A percentile compares a stretch with the other conserved stretches of the same genome.
Conservation (phyloP, 192 early-diverging fungal genomes). For the Entomortierella lignicola region DNA sequence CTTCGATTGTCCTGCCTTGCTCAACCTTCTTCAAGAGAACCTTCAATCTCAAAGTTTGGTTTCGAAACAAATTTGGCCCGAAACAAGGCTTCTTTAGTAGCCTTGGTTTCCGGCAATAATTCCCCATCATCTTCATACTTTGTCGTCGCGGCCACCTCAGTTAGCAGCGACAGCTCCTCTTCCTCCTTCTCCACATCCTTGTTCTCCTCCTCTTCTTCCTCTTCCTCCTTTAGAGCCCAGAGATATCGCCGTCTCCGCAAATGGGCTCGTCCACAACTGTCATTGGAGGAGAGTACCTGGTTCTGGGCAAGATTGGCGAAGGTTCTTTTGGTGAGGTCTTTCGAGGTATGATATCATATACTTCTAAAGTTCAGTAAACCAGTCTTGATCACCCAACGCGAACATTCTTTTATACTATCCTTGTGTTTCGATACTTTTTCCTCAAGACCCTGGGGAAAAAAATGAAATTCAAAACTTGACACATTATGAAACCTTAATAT, state of each 20-base stretch:
- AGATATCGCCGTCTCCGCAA: constrained; percentile 38
- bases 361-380: not conserved
- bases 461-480: not conserved
- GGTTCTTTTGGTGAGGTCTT: constrained; percentile 73
- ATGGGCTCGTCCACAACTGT: constrained; percentile 56
- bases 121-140: constrained; percentile 12
- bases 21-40: not conserved
- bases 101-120: constrained; percentile 11
- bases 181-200: not conserved
- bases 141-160: not conserved
- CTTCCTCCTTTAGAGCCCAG: constrained; percentile 33
- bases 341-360: constrained; percentile 55
- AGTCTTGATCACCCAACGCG: too few species aligned
- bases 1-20: constrained; percentile 18
- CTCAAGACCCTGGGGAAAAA: too few species aligned
- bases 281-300: constrained; percentile 64
- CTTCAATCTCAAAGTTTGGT: constrained; percentile 15
- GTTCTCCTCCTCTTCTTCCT: constrained; percentile 1
- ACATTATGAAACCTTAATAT: constrained; percentile 8
- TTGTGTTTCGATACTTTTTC: not conserved
- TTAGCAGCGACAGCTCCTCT: not conserved
- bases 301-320: constrained; percentile 69
- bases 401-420: not conserved
- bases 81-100: constrained; percentile 24
- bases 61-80: not conserved